Evolutionary conservation across 495 filamentous ascomycete species (phyloP).

Genomic region (Mycothermus thermophilus): DNA sequence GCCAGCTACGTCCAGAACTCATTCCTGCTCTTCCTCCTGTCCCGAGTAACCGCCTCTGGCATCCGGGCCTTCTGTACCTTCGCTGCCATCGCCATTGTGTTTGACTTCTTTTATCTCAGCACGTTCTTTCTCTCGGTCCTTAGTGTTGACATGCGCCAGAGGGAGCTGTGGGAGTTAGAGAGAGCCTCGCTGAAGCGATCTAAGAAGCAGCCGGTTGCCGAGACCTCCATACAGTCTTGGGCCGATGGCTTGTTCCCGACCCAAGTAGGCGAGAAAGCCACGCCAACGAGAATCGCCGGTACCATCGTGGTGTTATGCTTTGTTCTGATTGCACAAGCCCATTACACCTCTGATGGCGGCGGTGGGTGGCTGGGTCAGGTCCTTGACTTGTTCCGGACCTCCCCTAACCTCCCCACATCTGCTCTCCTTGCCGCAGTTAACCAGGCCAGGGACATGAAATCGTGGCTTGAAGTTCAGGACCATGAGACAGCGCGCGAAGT

Average conservation of each 20-base stretch:
- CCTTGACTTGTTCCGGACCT: slow-evolving; percentile 39
- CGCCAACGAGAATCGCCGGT: slow-evolving; percentile 47
- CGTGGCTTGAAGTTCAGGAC: slow-evolving; percentile 60
- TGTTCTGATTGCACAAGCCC: slow-evolving; percentile 47
- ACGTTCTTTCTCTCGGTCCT: slow-evolving; percentile 63
- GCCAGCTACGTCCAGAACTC: slow-evolving; percentile 47
- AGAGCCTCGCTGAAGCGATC: slow-evolving; percentile 27
- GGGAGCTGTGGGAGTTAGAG: slow-evolving; percentile 44
- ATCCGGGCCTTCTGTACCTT: slow-evolving; percentile 58
- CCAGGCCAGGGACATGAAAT: slow-evolving; percentile 51
- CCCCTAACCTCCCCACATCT: no score
- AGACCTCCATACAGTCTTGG: slow-evolving; percentile 29
- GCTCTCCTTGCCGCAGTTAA: no score
- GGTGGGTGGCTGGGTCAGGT: slow-evolving; percentile 29
- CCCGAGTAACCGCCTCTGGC: slow-evolving; percentile 43
- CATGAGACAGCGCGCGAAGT: slow-evolving; percentile 59
- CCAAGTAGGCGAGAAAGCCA: slow-evolving; percentile 33
- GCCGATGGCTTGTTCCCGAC: slow-evolving; percentile 34
- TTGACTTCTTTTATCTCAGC: slow-evolving; percentile 56
- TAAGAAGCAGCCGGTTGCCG: slow-evolving; percentile 13
- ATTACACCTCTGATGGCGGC: slow-evolving; percentile 45
- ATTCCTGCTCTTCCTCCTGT: slow-evolving; percentile 40
- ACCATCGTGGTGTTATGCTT: slow-evolving; percentile 47
- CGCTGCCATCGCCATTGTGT: slow-evolving; percentile 49
- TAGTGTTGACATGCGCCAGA: slow-evolving; percentile 57